phyloP scores from a whole-genome alignment of 305 asterid genomes.

The Fraxinus floribunda region DNA sequence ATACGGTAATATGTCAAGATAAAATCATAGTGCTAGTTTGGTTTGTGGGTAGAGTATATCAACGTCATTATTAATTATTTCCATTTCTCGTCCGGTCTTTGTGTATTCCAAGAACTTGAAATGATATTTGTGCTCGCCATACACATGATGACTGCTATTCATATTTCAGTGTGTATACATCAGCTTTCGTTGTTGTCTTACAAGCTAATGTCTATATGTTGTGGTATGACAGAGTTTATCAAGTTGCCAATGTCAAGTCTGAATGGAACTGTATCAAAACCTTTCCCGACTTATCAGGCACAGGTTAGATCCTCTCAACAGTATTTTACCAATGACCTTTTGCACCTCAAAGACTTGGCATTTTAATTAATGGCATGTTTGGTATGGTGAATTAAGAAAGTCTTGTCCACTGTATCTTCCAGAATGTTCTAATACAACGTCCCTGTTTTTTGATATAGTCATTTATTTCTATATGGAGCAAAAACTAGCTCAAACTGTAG shows the following conservation, averaged over 20 bases:
- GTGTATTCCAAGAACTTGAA: constrained; percentile 5
- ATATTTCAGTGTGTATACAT: background rate
- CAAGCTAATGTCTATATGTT: constrained; percentile 4
- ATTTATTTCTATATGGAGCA: background rate
- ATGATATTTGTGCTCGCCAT: background rate
- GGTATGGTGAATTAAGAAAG: background rate
- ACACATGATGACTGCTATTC: background rate
- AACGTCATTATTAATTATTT: background rate
- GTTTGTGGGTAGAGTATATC: background rate
- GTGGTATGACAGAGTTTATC: constrained; percentile 61
- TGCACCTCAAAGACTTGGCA: background rate
- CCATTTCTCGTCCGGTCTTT: background rate
- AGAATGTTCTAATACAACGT: background rate
- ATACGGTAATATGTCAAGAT: constrained; percentile 48
- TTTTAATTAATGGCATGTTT: background rate
- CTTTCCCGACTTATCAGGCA: constrained; percentile 95
- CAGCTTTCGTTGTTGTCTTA: background rate
- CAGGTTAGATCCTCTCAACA: constrained; percentile 50
- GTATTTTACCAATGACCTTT: background rate
- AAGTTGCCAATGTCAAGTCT: constrained; percentile 81
- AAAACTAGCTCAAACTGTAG: background rate
- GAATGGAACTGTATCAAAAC: constrained; percentile 92
- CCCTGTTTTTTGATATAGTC: background rate
- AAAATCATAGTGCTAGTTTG: background rate
- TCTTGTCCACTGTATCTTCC: background rate